Conservation (phyloP, 306 rosid genomes). For the Quillaja saponaria region DNA sequence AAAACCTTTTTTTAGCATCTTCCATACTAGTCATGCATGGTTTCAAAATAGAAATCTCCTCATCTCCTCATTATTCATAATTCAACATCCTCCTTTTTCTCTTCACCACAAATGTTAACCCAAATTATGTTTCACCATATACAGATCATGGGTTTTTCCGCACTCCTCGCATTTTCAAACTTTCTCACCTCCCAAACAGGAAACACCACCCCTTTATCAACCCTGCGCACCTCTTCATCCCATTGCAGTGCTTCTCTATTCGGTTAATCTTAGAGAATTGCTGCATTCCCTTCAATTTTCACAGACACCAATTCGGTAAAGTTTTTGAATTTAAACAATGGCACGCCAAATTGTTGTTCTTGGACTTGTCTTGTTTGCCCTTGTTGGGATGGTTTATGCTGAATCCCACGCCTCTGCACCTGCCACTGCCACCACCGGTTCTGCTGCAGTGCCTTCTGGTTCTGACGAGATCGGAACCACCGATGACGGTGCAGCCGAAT, state of each 20-base stretch:
- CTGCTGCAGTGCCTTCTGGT: background rate
- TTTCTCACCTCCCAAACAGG: background rate
- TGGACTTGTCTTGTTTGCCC: conserved; percentile 45
- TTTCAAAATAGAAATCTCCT: too few species aligned
- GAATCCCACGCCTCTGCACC: conserved; percentile 2
- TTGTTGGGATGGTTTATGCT: conserved; percentile 40
- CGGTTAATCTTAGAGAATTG: conserved; percentile 12
- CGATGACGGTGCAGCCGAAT: background rate
- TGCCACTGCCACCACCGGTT: background rate
- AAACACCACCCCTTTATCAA: conserved; percentile 4
- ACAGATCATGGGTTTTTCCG: background rate
- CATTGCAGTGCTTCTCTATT: conserved; percentile 31
- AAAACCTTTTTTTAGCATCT: too few species aligned
- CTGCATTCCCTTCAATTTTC: background rate
- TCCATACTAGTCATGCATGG: too few species aligned
- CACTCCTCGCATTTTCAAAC: background rate
- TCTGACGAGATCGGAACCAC: conserved; percentile 37
- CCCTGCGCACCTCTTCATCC: conserved; percentile 4
- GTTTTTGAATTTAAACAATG: conserved; percentile 32
- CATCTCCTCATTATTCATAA: too few species aligned
- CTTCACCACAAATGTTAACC: too few species aligned
- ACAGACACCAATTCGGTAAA: background rate
- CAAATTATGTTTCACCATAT: too few species aligned
- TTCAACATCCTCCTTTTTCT: too few species aligned
- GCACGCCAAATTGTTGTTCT: conserved; percentile 43